phyloP scores from a whole-genome alignment of 495 filamentous ascomycete species.

The Penicillium paradoxum region DNA sequence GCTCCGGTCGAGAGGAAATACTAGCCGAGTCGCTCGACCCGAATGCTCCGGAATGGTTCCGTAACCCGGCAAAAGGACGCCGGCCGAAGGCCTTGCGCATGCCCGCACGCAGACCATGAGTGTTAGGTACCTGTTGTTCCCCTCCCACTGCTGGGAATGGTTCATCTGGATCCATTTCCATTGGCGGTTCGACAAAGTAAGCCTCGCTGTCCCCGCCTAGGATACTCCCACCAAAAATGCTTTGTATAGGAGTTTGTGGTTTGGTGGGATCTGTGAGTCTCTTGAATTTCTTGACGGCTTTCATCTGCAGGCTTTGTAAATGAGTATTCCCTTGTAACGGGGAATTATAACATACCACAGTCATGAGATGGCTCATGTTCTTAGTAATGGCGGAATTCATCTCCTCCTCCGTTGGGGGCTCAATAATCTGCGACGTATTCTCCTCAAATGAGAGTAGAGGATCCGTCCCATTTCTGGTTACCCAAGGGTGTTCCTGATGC shows the following conservation, averaged over 20 bases:
- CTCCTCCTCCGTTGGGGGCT: slow-evolving; percentile 80
- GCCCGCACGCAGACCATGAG: slow-evolving; percentile 47
- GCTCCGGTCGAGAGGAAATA: slow-evolving; percentile 12
- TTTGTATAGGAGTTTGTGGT: slow-evolving; percentile 47
- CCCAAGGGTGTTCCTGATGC: slow-evolving; percentile 83
- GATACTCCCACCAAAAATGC: slow-evolving; percentile 38
- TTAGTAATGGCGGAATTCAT: slow-evolving; percentile 85
- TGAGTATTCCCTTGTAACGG: background rate
- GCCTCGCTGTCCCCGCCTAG: slow-evolving; percentile 42
- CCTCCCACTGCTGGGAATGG: slow-evolving; percentile 24
- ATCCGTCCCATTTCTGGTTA: slow-evolving; percentile 77
- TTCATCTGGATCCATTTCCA: slow-evolving; percentile 48
- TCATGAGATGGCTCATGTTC: slow-evolving; percentile 76
- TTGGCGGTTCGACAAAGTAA: slow-evolving; percentile 53
- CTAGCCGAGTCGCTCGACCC: slow-evolving; percentile 19
- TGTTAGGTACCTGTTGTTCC: slow-evolving; percentile 25
- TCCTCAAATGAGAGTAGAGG: slow-evolving; percentile 75
- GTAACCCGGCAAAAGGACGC: slow-evolving; percentile 45
- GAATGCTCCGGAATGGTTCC: slow-evolving; percentile 14
- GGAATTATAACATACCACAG: slow-evolving; percentile 58
- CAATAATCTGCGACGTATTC: slow-evolving; percentile 76
- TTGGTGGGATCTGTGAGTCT: slow-evolving; percentile 44
- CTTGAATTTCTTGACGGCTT: slow-evolving; percentile 87
- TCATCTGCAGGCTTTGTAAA: slow-evolving; percentile 58
- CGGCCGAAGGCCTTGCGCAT: slow-evolving; percentile 45